Conservation (phyloP, 2,329 filamentous ascomycete genomes). For the Botrytis sinoallii region DNA sequence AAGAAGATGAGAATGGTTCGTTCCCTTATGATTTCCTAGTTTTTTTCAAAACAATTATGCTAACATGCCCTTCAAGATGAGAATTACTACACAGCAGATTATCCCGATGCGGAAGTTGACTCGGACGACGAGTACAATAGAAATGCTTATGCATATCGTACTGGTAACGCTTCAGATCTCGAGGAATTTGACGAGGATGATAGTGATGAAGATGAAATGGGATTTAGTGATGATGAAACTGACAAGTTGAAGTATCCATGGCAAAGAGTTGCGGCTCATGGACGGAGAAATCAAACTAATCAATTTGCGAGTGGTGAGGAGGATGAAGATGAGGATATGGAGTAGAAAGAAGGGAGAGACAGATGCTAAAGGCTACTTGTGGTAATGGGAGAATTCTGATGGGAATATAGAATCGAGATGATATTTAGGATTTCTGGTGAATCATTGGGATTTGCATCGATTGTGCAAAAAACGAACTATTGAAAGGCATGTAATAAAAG, state of each 20-base stretch:
- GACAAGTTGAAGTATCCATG: conserved; percentile 34
- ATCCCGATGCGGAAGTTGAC: conserved; percentile 75
- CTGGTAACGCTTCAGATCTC: conserved; percentile 36
- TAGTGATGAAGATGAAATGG: conserved; percentile 30
- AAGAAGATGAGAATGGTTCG: conserved; percentile 64
- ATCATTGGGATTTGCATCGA: neutral
- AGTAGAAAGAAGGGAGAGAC: neutral
- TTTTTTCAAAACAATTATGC: neutral
- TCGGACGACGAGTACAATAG: conserved; percentile 64
- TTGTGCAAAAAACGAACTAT: neutral
- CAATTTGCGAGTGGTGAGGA: neutral
- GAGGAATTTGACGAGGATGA: conserved; percentile 34
- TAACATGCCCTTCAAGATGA: conserved; percentile 52
- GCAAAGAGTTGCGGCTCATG: conserved; percentile 15
- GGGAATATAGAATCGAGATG: neutral
- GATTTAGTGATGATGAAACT: conserved; percentile 32
- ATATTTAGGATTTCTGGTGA: neutral
- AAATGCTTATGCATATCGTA: conserved; percentile 54
- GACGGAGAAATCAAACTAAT: neutral
- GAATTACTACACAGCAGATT: conserved; percentile 75
- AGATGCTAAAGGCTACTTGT: neutral
- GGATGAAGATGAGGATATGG: conserved; percentile 9
- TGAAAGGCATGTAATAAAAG: neutral
- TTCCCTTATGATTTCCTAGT: neutral
- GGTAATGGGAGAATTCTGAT: neutral